Evolutionary conservation across 2,329 filamentous ascomycete genomes (phyloP), one percentile per base, ranked within the genome.

Genomic region (Fusarium clavum): DNA sequence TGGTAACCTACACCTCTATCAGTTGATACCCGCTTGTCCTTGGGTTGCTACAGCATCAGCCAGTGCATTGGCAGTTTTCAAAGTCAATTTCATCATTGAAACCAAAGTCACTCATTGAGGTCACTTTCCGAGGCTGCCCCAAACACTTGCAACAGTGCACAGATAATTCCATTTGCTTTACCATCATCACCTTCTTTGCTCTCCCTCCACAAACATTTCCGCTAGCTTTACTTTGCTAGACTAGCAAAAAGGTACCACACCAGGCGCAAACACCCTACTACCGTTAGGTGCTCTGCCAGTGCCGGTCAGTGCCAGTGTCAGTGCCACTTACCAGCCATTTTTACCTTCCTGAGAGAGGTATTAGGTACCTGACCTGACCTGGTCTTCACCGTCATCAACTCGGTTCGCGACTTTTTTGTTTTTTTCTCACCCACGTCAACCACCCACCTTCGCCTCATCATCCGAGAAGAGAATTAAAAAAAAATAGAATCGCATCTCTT

Each of bases 381-480:
- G 38, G 30, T 41, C 46, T 68, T 64, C 46, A 64, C 54, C 67
- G 59, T 70, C 64, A 70, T 69, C 61, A 52, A 67, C 63, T 34
- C 58, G 45, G 45, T 57, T 61, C 63, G 63, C 63, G 48, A 67
- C 48, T 47, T 62, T 54, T 54, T 52, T 16, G 18, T 57, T 60
- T 64, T 52, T 52, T 27, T 13, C 40, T 18, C 32, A 48, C 44
- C 51, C 56, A 60, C 44, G 32, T n/a, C 22, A 34, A 47, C 45
- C 45, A 30, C 18, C 30, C 52, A 56, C 32, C 29, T 51, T 48
- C 61, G 32, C 57, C 56, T 67, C 55, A 67, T 55, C 51, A 57
- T 70, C 61, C 64, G 69, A 49, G n/a, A 44, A 56, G 51, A 27
- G 44, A 27, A 40, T 49, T 11, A 48, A 32, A 16, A 48, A 32